phyloP scores from a whole-genome alignment of 331 rosid species.

The Rhamnella rubrinervis region DNA sequence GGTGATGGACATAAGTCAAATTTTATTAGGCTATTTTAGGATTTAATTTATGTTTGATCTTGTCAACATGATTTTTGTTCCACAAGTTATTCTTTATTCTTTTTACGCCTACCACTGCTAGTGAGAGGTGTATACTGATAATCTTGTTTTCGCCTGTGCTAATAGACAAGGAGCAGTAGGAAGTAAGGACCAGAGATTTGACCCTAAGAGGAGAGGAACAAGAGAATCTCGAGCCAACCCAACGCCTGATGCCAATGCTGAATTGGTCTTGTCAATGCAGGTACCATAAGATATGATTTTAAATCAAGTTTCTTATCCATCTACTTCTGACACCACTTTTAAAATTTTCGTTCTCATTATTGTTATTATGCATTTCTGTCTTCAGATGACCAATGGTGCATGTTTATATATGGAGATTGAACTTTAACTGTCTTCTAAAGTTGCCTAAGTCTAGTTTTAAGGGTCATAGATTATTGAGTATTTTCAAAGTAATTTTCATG shows the following conservation, averaged over 20 bases:
- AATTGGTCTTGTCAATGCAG: conserved; percentile 86
- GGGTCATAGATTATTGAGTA: neutral
- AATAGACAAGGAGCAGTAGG: conserved; percentile 84
- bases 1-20: neutral
- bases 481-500: neutral
- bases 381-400: neutral
- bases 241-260: conserved; percentile 99
- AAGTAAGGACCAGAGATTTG: conserved; percentile 73
- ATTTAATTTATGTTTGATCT: neutral
- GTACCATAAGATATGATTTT: conserved; percentile 31
- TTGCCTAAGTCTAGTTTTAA: neutral
- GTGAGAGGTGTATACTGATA: conserved; percentile 7
- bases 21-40: neutral
- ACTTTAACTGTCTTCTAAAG: neutral
- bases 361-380: neutral
- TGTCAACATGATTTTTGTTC: neutral
- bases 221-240: conserved; percentile 87
- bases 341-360: neutral
- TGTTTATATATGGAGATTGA: neutral
- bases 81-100: neutral
- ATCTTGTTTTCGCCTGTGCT: conserved; percentile 29
- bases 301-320: neutral
- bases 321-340: neutral
- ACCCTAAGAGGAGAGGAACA: conserved; percentile 67
- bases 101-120: neutral